A percentile compares a stretch with the other conserved stretches of the same genome.
These are phyloP conservation scores for Recurvomyces mirabilis DNA, from an alignment of 495 filamentous ascomycete genomes.

Conservation along the genomic window DNA sequence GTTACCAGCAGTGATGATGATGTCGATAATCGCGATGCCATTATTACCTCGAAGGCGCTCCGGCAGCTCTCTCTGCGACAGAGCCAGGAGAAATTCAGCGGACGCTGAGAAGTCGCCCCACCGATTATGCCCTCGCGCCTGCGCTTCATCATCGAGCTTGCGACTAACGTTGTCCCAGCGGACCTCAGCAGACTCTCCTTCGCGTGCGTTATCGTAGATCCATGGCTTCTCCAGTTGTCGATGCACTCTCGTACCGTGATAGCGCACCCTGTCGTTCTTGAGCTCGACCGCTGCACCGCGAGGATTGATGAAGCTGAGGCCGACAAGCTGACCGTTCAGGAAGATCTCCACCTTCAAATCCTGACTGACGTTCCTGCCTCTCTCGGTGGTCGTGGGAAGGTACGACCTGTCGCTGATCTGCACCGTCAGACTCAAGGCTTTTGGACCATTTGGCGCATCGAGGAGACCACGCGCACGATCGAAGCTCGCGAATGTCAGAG, in stretches of 20 bases:
- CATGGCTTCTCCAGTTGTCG: conserved; percentile 32
- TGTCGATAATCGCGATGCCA: conserved; percentile 34
- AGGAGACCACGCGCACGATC: conserved; percentile 2
- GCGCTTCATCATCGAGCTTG: conserved; percentile 27
- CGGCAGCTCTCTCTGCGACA: conserved; percentile 30
- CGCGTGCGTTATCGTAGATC: conserved; percentile 18
- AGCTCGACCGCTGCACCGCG: conserved; percentile 7
- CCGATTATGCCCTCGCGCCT: conserved; percentile 23
- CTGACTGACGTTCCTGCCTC: neutral
- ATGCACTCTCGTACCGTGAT: conserved; percentile 30
- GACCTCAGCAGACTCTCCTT: conserved; percentile 8
- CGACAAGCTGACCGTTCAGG: conserved; percentile 35
- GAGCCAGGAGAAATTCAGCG: conserved; percentile 30
- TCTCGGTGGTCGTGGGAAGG: neutral
- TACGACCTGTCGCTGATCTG: conserved; percentile 22
- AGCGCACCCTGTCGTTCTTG: conserved; percentile 19
- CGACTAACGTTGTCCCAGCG: conserved; percentile 29
- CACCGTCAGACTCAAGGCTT: conserved; percentile 23
- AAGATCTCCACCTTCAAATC: conserved; percentile 36
- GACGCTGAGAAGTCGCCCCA: conserved; percentile 26
- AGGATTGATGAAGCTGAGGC: conserved; percentile 21
- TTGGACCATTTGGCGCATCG: neutral
- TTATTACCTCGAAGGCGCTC: conserved; percentile 17
- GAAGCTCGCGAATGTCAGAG: neutral
- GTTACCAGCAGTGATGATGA: conserved; percentile 30